Conservation (phyloP, 192 early-diverging fungal genomes). For the Umbelopsis vinacea region DNA sequence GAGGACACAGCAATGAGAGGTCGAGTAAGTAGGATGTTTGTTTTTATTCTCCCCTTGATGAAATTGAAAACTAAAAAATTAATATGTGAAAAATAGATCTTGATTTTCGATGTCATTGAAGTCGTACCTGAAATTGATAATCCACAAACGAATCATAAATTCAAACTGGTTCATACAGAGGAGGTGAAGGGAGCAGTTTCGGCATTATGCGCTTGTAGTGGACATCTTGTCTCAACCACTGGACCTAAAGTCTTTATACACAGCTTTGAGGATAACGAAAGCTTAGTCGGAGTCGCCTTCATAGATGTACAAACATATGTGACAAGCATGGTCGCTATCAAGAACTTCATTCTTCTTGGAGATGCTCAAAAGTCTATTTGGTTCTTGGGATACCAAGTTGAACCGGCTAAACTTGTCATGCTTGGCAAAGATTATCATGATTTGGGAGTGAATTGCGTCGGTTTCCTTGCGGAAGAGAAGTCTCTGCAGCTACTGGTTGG, state of each 20-base stretch:
- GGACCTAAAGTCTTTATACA: conserved; percentile 92
- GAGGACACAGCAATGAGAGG: conserved; percentile 93
- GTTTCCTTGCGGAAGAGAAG: conserved; percentile 80
- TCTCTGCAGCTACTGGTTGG: conserved; percentile 77
- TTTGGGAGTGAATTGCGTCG: conserved; percentile 73
- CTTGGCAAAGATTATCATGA: conserved; percentile 89
- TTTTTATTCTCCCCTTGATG: conserved; percentile 12
- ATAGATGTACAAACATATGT: conserved; percentile 94
- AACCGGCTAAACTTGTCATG: conserved; percentile 85
- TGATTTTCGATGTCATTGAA: conserved; percentile 94
- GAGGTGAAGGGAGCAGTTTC: conserved; percentile 90
- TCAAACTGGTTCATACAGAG: conserved; percentile 81
- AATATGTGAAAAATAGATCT: conserved; percentile 55
- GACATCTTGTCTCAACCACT: conserved; percentile 84
- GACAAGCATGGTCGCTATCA: conserved; percentile 76
- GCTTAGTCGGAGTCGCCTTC: conserved; percentile 90
- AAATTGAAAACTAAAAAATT: conserved; percentile 2
- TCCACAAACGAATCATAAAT: conserved; percentile 92
- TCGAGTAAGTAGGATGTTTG: conserved; percentile 54
- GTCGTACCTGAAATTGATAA: conserved; percentile 95
- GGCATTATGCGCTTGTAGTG: conserved; percentile 82
- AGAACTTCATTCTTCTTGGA: conserved; percentile 86
- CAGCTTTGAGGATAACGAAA: conserved; percentile 80
- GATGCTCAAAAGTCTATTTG: conserved; percentile 87
- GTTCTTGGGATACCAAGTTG: conserved; percentile 95